phyloP scores from a whole-genome alignment of 345 rosid species.

The Carallia pectinifolia region DNA sequence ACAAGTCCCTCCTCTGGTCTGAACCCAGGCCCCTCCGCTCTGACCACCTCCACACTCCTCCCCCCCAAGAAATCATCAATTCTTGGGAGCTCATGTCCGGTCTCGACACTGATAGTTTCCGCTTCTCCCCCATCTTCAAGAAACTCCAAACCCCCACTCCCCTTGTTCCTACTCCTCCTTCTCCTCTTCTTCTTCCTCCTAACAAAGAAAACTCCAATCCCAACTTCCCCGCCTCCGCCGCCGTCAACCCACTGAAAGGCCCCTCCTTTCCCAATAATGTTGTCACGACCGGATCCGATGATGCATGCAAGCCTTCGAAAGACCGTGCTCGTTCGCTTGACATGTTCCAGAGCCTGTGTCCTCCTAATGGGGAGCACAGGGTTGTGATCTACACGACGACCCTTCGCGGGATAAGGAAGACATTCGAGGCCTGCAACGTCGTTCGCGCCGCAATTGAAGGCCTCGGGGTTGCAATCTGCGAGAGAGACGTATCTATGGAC shows the following conservation, averaged over 20 bases:
- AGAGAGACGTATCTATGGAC: slow-evolving; percentile 90
- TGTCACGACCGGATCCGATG: background rate
- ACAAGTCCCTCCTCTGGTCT: slow-evolving; percentile 35
- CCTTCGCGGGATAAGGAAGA: slow-evolving; percentile 72
- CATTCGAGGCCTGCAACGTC: slow-evolving; percentile 67
- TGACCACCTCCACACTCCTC: slow-evolving; percentile 10
- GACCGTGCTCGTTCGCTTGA: background rate
- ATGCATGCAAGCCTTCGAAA: background rate
- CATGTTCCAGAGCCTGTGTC: slow-evolving; percentile 17
- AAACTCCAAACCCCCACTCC: background rate
- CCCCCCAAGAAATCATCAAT: slow-evolving; percentile 59
- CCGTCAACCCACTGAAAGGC: background rate
- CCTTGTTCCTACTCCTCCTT: too few species aligned
- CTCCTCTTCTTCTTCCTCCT: too few species aligned
- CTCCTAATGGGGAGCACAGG: slow-evolving; percentile 54
- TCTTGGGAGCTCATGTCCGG: slow-evolving; percentile 95
- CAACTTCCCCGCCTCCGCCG: slow-evolving; percentile 13
- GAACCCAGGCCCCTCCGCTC: slow-evolving; percentile 42
- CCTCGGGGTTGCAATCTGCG: slow-evolving; percentile 67
- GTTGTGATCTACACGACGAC: slow-evolving; percentile 81
- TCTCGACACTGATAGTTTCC: slow-evolving; percentile 78
- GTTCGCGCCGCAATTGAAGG: slow-evolving; percentile 68
- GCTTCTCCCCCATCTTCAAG: slow-evolving; percentile 52
- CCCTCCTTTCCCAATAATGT: background rate
- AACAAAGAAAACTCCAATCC: slow-evolving; percentile 54